Conservation (phyloP, 2,329 filamentous ascomycete genomes). For the Fusarium fracticaudum region DNA sequence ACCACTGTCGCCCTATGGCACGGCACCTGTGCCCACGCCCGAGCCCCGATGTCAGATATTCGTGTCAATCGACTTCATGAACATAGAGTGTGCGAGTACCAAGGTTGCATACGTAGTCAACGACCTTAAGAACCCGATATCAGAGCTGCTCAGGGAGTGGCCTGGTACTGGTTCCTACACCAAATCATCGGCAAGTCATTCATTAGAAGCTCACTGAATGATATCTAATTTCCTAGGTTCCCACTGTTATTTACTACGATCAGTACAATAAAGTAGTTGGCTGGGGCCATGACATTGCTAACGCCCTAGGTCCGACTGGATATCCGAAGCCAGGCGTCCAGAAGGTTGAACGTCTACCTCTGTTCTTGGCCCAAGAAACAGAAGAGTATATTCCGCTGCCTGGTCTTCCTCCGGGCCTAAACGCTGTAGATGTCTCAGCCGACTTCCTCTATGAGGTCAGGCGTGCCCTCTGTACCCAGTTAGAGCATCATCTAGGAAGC, state of each 20-base stretch:
- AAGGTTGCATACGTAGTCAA: neutral
- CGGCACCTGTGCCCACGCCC: neutral
- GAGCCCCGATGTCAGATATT: neutral
- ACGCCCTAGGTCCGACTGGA: neutral
- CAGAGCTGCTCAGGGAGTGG: neutral
- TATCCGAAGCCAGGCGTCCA: neutral
- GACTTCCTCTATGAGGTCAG: neutral
- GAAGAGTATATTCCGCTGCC: neutral
- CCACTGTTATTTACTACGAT: neutral
- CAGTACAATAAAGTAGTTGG: neutral
- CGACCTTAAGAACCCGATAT: neutral
- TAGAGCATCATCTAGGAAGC: neutral
- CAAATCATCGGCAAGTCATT: neutral
- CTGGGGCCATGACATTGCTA: neutral
- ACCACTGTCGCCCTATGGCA: neutral
- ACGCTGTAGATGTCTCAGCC: neutral
- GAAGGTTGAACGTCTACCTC: neutral
- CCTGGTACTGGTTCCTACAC: neutral
- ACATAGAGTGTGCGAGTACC: rapidly evolving
- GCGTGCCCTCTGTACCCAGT: neutral
- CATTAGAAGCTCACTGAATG: no score
- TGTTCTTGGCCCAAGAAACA: neutral
- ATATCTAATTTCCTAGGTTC: neutral
- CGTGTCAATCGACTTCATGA: neutral
- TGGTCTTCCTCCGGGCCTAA: neutral